Evolutionary conservation across 257 asterid genomes (phyloP).

Genomic region (Euphrasia confusa): DNA sequence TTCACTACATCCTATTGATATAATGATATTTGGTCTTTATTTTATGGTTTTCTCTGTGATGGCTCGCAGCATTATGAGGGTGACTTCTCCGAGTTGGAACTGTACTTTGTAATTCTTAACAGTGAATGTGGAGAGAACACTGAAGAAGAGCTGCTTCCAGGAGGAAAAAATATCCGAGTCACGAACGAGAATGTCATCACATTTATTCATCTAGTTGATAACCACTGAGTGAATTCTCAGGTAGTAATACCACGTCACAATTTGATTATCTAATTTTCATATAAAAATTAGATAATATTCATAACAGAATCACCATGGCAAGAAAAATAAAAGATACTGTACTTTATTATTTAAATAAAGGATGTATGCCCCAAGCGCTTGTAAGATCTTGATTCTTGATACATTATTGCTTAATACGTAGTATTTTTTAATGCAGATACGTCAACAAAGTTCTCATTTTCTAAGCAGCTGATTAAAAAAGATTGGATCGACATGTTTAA

Average conservation of each 20-base stretch:
- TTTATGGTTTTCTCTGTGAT: conserved; percentile 25
- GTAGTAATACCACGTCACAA: conserved; percentile 28
- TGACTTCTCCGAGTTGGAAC: conserved; percentile 70
- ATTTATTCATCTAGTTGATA: conserved; percentile 89
- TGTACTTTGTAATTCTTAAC: conserved; percentile 83
- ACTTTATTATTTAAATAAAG: background rate
- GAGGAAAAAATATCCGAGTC: conserved; percentile 74
- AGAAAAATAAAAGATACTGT: conserved; percentile 10
- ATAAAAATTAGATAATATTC: conserved; percentile 5
- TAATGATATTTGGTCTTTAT: conserved; percentile 8
- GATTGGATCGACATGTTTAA: conserved; percentile 97
- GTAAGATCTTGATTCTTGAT: conserved; percentile 9
- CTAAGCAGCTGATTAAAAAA: conserved; percentile 59
- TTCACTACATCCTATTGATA: background rate
- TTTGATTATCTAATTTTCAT: background rate
- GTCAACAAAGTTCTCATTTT: conserved; percentile 91
- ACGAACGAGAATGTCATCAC: conserved; percentile 90
- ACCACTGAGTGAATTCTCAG: conserved; percentile 91
- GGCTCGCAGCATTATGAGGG: conserved; percentile 71
- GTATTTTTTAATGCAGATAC: conserved; percentile 53
- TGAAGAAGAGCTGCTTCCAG: conserved; percentile 90
- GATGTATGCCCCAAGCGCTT: conserved; percentile 18
- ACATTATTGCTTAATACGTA: conserved; percentile 5
- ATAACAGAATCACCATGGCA: background rate
- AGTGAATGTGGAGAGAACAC: conserved; percentile 94